Evolutionary conservation across 164 flowering plant genomes (phyloP).

Genomic region (Aristolochia fimbriata): DNA sequence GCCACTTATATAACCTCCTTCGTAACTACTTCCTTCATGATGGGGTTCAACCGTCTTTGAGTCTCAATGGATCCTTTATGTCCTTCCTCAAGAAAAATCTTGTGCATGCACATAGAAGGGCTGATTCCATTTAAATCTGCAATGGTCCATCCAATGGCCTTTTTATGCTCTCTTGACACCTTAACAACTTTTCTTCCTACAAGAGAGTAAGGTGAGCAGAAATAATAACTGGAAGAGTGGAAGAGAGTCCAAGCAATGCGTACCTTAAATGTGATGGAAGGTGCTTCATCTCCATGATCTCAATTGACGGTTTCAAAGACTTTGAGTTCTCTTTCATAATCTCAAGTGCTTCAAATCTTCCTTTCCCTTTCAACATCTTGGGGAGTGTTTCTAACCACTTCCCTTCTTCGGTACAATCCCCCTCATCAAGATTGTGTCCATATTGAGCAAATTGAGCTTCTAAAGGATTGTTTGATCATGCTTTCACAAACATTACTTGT

Average conservation of each 20-base stretch:
- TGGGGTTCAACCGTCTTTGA: not conserved
- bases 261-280: not conserved
- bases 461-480: too few species aligned
- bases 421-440: too few species aligned
- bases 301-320: too few species aligned
- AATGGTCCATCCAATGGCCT: not conserved
- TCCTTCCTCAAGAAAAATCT: not conserved
- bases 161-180: not conserved
- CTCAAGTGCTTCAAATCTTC: too few species aligned
- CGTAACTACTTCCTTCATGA: constrained; percentile 1
- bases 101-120: not conserved
- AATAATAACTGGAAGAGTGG: not conserved
- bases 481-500: not conserved
- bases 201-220: not conserved
- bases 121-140: not conserved
- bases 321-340: too few species aligned
- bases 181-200: not conserved
- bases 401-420: too few species aligned
- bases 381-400: too few species aligned
- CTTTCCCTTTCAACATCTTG: too few species aligned
- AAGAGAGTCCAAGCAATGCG: too few species aligned
- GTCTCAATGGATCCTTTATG: not conserved
- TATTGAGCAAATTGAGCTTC: too few species aligned
- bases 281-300: not conserved
- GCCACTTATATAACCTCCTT: not conserved